These are phyloP conservation scores for Sclerotinia minor DNA, from an alignment of 2,329 filamentous ascomycete genomes.

Conservation along the genomic window DNA sequence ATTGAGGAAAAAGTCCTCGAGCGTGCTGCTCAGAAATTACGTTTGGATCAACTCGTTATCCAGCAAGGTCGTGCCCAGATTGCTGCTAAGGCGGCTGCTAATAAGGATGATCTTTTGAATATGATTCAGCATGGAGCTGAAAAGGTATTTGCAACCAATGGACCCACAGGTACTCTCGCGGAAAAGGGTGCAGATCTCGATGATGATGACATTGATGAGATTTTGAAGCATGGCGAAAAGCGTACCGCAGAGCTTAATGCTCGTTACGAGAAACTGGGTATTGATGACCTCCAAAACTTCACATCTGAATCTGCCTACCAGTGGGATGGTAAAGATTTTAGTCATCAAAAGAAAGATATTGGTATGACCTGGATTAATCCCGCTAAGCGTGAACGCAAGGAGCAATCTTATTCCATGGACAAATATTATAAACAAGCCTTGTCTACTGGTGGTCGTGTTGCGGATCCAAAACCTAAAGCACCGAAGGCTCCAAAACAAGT, in stretches of 20 bases:
- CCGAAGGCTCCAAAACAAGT: conserved; percentile 95
- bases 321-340: conserved; percentile 98
- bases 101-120: conserved; percentile 91
- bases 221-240: conserved; percentile 82
- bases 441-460: conserved; percentile 72
- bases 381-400: conserved; percentile 95
- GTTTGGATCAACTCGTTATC: conserved; percentile 94
- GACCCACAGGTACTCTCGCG: conserved; percentile 59
- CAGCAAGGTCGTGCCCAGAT: conserved; percentile 94
- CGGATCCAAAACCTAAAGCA: conserved; percentile 89
- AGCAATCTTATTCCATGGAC: conserved; percentile 97
- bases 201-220: conserved; percentile 88
- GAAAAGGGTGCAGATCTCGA: conserved; percentile 64
- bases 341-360: conserved; percentile 86
- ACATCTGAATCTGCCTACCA: conserved; percentile 96
- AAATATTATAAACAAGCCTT: conserved; percentile 96
- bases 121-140: conserved; percentile 99
- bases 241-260: conserved; percentile 87
- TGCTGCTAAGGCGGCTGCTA: conserved; percentile 85
- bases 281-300: conserved; percentile 97
- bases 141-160: conserved; percentile 80
- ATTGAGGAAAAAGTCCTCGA: conserved; percentile 99
- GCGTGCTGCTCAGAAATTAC: conserved; percentile 92
- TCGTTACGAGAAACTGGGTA: conserved; percentile 93
- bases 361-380: conserved; percentile 97